These are phyloP conservation scores for Ophiostoma sp. DNA, from an alignment of 2,329 filamentous ascomycete genomes.

Conservation along the genomic window DNA sequence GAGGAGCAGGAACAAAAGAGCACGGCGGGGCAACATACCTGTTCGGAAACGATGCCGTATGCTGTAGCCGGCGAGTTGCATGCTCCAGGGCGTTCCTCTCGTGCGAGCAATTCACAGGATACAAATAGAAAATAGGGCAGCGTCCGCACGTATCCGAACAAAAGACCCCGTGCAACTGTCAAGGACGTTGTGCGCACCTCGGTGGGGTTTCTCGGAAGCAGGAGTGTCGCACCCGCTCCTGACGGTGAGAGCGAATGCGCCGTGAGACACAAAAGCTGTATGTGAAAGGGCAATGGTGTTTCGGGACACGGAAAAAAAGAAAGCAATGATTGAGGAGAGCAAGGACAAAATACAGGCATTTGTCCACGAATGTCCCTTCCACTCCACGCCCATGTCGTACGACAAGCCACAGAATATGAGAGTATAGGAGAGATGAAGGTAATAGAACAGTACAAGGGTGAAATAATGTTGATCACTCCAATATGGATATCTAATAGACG, in stretches of 20 bases:
- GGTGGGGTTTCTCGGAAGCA: conserved; percentile 6
- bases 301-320: not conserved
- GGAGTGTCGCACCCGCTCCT: conserved; percentile 10
- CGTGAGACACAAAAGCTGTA: not conserved
- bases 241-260: not conserved
- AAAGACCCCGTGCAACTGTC: not conserved
- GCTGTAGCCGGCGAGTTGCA: not conserved
- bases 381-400: not conserved
- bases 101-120: not conserved
- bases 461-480: not conserved
- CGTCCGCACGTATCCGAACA: conserved; percentile 6
- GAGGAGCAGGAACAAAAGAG: not conserved
- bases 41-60: not conserved
- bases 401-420: not conserved
- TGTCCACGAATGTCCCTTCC: not conserved
- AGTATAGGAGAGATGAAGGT: no score
- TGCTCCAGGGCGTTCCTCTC: not conserved
- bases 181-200: not conserved
- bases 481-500: not conserved
- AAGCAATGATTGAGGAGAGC: not conserved
- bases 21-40: not conserved
- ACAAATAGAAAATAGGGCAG: not conserved
- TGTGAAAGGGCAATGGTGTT: not conserved
- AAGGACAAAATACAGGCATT: not conserved
- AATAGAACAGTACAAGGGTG: not conserved